phyloP scores from a whole-genome alignment of 305 asterid species.

The Striga hermonthica region DNA sequence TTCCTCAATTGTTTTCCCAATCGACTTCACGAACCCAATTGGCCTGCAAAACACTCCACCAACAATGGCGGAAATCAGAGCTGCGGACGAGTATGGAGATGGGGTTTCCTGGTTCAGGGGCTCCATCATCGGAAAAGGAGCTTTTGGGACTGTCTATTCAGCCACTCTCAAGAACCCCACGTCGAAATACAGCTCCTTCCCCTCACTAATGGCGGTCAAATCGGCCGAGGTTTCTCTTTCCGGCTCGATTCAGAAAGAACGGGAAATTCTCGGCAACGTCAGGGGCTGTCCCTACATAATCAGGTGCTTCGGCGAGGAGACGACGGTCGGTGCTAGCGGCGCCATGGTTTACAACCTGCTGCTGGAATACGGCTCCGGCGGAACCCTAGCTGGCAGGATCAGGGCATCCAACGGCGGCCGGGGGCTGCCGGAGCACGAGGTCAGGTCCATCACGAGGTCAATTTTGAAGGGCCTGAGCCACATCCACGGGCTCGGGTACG shows the following conservation, averaged over 20 bases:
- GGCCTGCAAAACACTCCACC: slow-evolving; percentile 17
- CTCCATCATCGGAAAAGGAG: slow-evolving; percentile 71
- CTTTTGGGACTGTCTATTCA: slow-evolving; percentile 73
- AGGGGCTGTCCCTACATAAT: slow-evolving; percentile 59
- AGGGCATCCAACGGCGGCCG: slow-evolving; percentile 35
- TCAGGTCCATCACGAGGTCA: slow-evolving; percentile 49
- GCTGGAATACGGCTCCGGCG: slow-evolving; percentile 85
- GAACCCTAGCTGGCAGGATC: slow-evolving; percentile 67
- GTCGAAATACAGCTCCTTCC: slow-evolving; percentile 62
- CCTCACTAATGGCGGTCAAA: slow-evolving; percentile 82
- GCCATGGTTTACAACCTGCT: slow-evolving; percentile 69
- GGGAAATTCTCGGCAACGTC: slow-evolving; percentile 59
- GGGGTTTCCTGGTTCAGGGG: slow-evolving; percentile 88
- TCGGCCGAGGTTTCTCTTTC: slow-evolving; percentile 87
- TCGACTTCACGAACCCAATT: neutral
- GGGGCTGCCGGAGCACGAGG: slow-evolving; percentile 66
- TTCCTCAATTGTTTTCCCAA: slow-evolving; percentile 13
- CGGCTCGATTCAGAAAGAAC: slow-evolving; percentile 89
- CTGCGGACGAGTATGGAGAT: slow-evolving; percentile 52
- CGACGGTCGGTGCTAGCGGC: slow-evolving; percentile 58
- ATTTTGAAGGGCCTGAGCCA: slow-evolving; percentile 62
- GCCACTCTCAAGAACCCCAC: slow-evolving; percentile 73
- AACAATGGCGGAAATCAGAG: slow-evolving; percentile 18
- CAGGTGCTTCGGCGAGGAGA: slow-evolving; percentile 75
- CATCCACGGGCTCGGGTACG: slow-evolving; percentile 64